These are phyloP conservation scores for Arbutus unedo DNA, from an alignment of 148 eudicot genomes.

Conservation along the genomic window DNA sequence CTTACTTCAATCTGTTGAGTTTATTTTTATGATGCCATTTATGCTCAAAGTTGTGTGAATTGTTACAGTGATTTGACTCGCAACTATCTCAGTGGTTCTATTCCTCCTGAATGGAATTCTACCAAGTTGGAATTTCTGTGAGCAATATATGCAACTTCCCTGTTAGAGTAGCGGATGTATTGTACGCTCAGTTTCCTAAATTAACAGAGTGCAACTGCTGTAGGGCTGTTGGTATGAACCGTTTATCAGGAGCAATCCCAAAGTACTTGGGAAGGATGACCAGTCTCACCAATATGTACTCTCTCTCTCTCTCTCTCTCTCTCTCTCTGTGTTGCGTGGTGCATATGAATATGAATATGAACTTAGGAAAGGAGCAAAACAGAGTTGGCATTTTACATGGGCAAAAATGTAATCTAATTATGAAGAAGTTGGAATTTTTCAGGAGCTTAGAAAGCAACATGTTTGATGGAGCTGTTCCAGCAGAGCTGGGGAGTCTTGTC, in stretches of 20 bases:
- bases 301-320: not conserved
- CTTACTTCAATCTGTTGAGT: not conserved
- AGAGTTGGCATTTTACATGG: not conserved
- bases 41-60: not conserved
- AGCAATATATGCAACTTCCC: constrained; percentile 2
- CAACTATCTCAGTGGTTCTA: constrained; percentile 45
- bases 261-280: constrained; percentile 41
- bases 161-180: not conserved
- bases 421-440: constrained; percentile 17
- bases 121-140: constrained; percentile 29
- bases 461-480: constrained; percentile 46
- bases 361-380: not conserved
- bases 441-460: constrained; percentile 44
- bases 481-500: constrained; percentile 44
- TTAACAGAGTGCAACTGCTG: constrained; percentile 7
- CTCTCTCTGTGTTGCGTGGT: not conserved
- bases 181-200: not conserved
- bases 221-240: constrained; percentile 40
- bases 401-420: not conserved
- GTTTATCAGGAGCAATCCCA: constrained; percentile 57
- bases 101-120: constrained; percentile 50
- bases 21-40: not conserved
- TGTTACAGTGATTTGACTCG: constrained; percentile 36
- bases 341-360: not conserved
- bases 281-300: constrained; percentile 41